These are phyloP conservation scores for Candida neerlandica DNA, from an alignment of 1,139 yeast species.

Conservation along the genomic window DNA sequence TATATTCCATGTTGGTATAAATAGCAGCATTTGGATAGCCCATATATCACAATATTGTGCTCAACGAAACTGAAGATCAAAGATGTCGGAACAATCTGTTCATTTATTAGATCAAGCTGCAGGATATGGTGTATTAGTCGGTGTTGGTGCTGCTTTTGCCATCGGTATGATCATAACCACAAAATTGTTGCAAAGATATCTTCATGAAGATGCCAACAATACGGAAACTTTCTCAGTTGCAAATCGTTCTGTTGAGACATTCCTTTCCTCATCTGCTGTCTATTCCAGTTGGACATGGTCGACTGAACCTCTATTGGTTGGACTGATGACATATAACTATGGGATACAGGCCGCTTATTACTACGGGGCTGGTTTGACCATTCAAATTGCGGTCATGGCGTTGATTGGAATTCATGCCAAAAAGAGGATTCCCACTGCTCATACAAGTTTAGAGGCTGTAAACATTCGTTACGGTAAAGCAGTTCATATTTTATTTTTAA, in stretches of 20 bases:
- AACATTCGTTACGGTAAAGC: slow-evolving; percentile 32
- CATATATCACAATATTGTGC: too few relatives aligned
- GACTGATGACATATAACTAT: slow-evolving; percentile 30
- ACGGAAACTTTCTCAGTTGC: slow-evolving; percentile 37
- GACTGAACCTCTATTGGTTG: slow-evolving; percentile 30
- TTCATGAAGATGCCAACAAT: slow-evolving; percentile 30
- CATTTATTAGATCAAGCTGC: slow-evolving; percentile 24
- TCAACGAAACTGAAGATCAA: too few relatives aligned
- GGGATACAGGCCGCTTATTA: slow-evolving; percentile 31
- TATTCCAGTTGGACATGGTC: slow-evolving; percentile 36
- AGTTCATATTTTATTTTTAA: slow-evolving; percentile 33
- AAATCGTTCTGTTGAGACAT: slow-evolving; percentile 28
- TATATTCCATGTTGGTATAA: too few relatives aligned
- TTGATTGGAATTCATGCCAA: slow-evolving; percentile 32
- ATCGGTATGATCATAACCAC: too few relatives aligned
- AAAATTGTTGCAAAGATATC: slow-evolving; percentile 25
- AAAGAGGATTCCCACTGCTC: slow-evolving; percentile 31
- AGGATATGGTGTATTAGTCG: slow-evolving; percentile 34
- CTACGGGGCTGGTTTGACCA: slow-evolving; percentile 32
- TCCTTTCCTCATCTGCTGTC: slow-evolving; percentile 31
- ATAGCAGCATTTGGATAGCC: too few relatives aligned
- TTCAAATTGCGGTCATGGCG: slow-evolving; percentile 33
- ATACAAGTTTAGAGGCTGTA: too few relatives aligned
- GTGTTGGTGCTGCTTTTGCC: too few relatives aligned
- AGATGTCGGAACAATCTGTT: slow-evolving; percentile 15